These are phyloP conservation scores for Moesziomyces sp. DNA, from an alignment of 1,284 basidiomycete species.

Conservation along the genomic window DNA sequence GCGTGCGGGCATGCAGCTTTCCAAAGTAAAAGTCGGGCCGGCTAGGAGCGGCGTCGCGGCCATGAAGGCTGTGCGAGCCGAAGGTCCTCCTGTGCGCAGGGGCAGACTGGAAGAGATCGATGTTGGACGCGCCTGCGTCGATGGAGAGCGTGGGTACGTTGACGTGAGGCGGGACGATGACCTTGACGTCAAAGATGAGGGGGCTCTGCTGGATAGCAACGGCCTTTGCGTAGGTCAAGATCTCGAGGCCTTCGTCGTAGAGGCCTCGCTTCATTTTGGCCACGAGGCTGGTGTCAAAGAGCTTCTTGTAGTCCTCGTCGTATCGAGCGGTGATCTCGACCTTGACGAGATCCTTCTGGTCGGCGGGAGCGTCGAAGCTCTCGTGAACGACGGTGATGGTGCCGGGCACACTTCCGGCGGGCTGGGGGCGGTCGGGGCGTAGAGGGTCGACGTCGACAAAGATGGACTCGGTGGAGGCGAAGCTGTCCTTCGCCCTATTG, in stretches of 20 bases:
- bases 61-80: neutral
- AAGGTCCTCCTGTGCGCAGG: slow-evolving; percentile 1
- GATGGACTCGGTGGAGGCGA: slow-evolving; percentile 48
- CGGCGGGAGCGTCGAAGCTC: slow-evolving; percentile 16
- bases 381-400: slow-evolving; percentile 37
- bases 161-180: slow-evolving; percentile 48
- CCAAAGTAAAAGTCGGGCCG: slow-evolving; percentile 41
- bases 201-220: slow-evolving; percentile 34
- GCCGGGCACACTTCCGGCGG: slow-evolving; percentile 42
- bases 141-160: slow-evolving; percentile 44
- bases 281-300: slow-evolving; percentile 48
- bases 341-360: slow-evolving; percentile 42
- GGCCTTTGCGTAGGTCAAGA: slow-evolving; percentile 52
- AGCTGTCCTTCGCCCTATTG: slow-evolving; percentile 45
- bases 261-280: slow-evolving; percentile 54
- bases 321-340: slow-evolving; percentile 56
- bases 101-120: slow-evolving; percentile 32
- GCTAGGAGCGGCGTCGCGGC: slow-evolving; percentile 9
- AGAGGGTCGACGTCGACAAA: slow-evolving; percentile 48
- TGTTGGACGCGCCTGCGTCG: slow-evolving; percentile 43
- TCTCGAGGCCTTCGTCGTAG: slow-evolving; percentile 52
- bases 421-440: slow-evolving; percentile 30
- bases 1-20: slow-evolving; percentile 42
- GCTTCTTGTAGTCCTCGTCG: slow-evolving; percentile 45
- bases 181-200: slow-evolving; percentile 52